Conservation (phyloP, 2,329 filamentous ascomycete genomes). For the Exophiala aquamarina region DNA sequence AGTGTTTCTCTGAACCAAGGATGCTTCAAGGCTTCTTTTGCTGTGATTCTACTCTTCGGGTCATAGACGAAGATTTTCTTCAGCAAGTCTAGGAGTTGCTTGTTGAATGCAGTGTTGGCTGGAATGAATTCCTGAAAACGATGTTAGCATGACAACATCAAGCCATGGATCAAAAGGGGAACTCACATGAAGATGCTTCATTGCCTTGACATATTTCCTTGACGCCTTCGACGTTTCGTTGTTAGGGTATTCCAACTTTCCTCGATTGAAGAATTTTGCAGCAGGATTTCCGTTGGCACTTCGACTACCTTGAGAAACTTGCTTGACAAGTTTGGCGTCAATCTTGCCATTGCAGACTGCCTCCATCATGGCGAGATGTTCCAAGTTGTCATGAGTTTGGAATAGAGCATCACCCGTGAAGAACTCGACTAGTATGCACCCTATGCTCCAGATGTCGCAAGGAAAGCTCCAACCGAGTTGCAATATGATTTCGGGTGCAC, state of each 20-base stretch:
- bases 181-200: slow-evolving; percentile 62
- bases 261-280: slow-evolving; percentile 58
- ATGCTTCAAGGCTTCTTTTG: slow-evolving; percentile 64
- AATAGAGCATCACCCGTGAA: slow-evolving; percentile 68
- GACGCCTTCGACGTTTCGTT: slow-evolving; percentile 63
- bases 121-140: slow-evolving; percentile 62
- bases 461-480: slow-evolving; percentile 68
- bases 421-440: slow-evolving; percentile 68
- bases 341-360: slow-evolving; percentile 58
- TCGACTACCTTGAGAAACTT: slow-evolving; percentile 51
- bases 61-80: slow-evolving; percentile 67
- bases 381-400: slow-evolving; percentile 67
- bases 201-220: slow-evolving; percentile 66
- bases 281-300: slow-evolving; percentile 53
- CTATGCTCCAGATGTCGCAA: slow-evolving; percentile 70
- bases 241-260: slow-evolving; percentile 64
- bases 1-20: slow-evolving; percentile 66
- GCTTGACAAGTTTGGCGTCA: slow-evolving; percentile 54
- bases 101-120: slow-evolving; percentile 59
- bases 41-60: slow-evolving; percentile 63
- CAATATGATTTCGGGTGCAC: slow-evolving; percentile 67
- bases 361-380: slow-evolving; percentile 71
- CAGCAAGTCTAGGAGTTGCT: slow-evolving; percentile 62
- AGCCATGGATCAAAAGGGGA: background rate
- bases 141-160: slow-evolving; percentile 23